Percentiles rank a stretch among this genome's conserved stretches.
Evolutionary conservation across 176 grass and related monocot species (phyloP).

Genomic region (Cenchrus americanus): DNA sequence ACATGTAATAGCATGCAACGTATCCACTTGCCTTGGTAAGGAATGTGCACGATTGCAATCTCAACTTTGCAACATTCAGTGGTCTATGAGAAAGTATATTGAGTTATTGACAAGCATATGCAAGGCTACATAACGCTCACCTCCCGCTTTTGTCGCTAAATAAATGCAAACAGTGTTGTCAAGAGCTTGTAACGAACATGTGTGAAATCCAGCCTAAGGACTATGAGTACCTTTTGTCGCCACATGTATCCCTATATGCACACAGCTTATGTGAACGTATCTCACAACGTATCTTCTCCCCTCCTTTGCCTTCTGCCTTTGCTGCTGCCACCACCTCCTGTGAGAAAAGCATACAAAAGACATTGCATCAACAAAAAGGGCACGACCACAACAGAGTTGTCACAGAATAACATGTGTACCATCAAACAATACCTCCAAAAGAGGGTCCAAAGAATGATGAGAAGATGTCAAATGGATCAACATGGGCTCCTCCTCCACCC

Average conservation of each 20-base stretch:
- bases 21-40: too few relatives aligned
- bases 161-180: background rate
- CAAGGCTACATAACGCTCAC: background rate
- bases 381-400: background rate
- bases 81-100: too few relatives aligned
- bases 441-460: slow-evolving; percentile 91
- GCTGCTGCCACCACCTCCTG: slow-evolving; percentile 86
- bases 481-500: slow-evolving; percentile 70
- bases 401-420: slow-evolving; percentile 14
- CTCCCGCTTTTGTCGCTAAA: background rate
- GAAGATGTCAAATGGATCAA: slow-evolving; percentile 96
- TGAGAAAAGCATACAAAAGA: background rate
- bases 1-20: too few relatives aligned
- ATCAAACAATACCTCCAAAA: slow-evolving; percentile 66
- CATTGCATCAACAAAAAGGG: slow-evolving; percentile 6
- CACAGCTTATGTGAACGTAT: too few relatives aligned
- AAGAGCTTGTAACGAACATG: background rate
- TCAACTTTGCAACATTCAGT: too few relatives aligned
- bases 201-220: background rate
- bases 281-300: slow-evolving; percentile 95
- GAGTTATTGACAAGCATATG: background rate
- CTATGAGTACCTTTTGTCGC: background rate
- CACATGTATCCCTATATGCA: too few relatives aligned
- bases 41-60: too few relatives aligned
- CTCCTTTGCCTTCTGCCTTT: slow-evolving; percentile 92